Evolutionary conservation across 2,329 filamentous ascomycete species (phyloP), one percentile per base, ranked within the genome.

Genomic region (Torrubiella hemipterigena): DNA sequence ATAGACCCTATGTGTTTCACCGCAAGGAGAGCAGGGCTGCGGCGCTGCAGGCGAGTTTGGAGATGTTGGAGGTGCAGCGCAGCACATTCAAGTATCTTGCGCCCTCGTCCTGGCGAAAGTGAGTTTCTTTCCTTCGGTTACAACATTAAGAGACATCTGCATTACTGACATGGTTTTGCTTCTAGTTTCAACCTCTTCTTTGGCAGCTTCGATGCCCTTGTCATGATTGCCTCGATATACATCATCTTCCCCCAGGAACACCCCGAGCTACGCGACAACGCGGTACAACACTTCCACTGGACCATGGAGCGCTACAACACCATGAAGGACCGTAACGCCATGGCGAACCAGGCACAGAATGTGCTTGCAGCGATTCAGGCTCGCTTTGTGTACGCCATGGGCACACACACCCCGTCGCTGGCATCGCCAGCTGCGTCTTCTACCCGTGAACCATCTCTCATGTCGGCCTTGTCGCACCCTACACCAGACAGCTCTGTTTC

Each of bases 181-280:
- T 6, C 28, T 26, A 63, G 57, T 16, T 71, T 71, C 40, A 58
- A 64, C 12, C 55, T 77, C 4, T 76, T 77, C 46, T 75, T 74
- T 31, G 70, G 69, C 31, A 76, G 69, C 6, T 77, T 78, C 36
- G 73, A 78, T 42, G 73, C 73, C 11, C 65, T 76, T 14, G 69
- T 77, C 12, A 57, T 77, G 33, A 59, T 76, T 32, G 67, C 73
- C 0, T 66, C 69, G 13, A 67, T 77, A 19, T 75, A 69, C 44
- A 75, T 77, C 20, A 46, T 77, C 7, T 74, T 74, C 38, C 72
- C 73, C 2, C 56, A 54, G 15, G 70, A 76, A 41, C 65, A 73
- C 33, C 45, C 51, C 3, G 65, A 68, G 17, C 49, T 67, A 17
- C 49, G 67, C 1, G 51, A 58, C 4, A 54, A 54, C 16, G 62